Conservation (phyloP, 192 early-diverging fungal genomes). For the Fimicolochytrium jonesii region DNA sequence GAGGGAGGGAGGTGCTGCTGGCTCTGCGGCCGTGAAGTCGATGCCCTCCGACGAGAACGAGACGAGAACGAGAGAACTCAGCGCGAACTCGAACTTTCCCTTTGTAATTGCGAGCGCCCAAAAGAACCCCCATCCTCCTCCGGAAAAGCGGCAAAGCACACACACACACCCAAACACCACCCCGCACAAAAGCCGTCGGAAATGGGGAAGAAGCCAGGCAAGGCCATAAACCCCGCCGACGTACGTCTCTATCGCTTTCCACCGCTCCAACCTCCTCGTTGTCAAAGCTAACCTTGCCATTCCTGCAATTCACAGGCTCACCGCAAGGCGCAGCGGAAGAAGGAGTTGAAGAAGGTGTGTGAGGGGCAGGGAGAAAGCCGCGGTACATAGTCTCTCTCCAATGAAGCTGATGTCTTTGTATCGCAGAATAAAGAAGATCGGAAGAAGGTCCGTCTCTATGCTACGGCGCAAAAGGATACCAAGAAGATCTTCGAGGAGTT, state of each 20-base stretch:
- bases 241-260: conserved; percentile 17
- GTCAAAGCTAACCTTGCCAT: not conserved
- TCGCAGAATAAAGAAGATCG: conserved; percentile 62
- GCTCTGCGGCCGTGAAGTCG: too few species aligned
- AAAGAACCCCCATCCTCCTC: too few species aligned
- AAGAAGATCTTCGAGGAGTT: conserved; percentile 52
- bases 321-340: conserved; percentile 50
- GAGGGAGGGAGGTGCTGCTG: not conserved
- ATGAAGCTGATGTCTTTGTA: too few species aligned
- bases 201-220: conserved; percentile 44
- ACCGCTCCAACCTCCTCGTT: not conserved
- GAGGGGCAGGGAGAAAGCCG: too few species aligned
- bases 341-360: conserved; percentile 57
- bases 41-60: too few species aligned
- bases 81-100: too few species aligned
- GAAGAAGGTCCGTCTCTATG: conserved; percentile 49
- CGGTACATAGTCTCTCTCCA: not conserved
- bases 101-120: too few species aligned
- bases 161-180: too few species aligned
- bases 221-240: conserved; percentile 43
- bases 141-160: too few species aligned
- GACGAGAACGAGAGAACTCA: too few species aligned
- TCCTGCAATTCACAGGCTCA: conserved; percentile 16
- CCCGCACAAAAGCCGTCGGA: too few species aligned
- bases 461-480: conserved; percentile 54